Evolutionary conservation across 2,329 filamentous ascomycete species (phyloP).

Genomic region (Falciphora oryzae): DNA sequence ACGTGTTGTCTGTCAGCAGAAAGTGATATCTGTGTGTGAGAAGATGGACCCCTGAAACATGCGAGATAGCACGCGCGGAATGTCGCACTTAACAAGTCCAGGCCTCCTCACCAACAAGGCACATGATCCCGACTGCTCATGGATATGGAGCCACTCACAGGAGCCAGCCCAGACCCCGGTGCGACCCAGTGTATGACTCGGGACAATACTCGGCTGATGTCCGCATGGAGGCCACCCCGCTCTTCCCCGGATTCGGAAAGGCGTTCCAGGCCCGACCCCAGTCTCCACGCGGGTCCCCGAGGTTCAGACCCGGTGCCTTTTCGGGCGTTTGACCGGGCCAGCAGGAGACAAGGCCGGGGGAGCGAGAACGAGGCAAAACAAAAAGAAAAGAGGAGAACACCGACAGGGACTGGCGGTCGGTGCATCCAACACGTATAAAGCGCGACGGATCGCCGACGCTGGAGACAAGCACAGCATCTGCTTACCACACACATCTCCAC

Average conservation of each 20-base stretch:
- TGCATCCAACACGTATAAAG: not conserved
- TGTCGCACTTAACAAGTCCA: not conserved
- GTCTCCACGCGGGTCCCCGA: not conserved
- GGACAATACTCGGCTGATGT: not conserved
- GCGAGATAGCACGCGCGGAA: not conserved
- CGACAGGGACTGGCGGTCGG: not conserved
- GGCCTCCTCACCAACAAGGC: too few species aligned
- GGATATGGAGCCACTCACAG: not conserved
- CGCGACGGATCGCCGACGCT: not conserved
- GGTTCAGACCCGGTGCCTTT: not conserved
- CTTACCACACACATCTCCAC: not conserved
- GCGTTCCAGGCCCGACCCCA: not conserved
- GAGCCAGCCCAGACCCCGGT: not conserved
- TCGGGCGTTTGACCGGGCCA: not conserved
- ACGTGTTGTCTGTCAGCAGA: too few species aligned
- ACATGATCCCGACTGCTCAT: not conserved
- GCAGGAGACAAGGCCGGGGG: too few species aligned
- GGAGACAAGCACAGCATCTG: not conserved
- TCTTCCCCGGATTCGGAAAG: not conserved
- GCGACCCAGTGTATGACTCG: not conserved
- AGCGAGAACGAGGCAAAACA: not conserved
- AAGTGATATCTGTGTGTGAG: too few species aligned
- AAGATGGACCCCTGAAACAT: too few species aligned
- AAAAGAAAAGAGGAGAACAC: not conserved
- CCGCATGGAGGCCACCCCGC: too few species aligned